A percentile compares a stretch with the other conserved stretches of the same genome.
Conservation (phyloP, 164 flowering plant genomes). For the Santalum album region DNA sequence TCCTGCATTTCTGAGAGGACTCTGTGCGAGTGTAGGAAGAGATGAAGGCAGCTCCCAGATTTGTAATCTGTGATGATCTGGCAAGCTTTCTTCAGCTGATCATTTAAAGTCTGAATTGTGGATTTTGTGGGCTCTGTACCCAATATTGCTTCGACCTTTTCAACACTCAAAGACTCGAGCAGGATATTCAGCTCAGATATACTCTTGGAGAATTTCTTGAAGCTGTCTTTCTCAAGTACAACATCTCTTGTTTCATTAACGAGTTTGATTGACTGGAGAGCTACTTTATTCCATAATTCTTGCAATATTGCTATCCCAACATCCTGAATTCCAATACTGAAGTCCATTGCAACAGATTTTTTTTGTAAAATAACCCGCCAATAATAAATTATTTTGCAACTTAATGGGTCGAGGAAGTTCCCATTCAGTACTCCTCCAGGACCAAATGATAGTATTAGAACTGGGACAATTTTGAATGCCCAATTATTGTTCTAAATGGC, state of each 20-base stretch:
- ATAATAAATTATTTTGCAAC: no score
- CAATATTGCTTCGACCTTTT: slow-evolving; percentile 6
- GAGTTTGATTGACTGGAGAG: slow-evolving; percentile 7
- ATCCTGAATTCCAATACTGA: slow-evolving; percentile 10
- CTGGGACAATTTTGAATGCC: no score
- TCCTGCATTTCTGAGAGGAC: slow-evolving; percentile 11
- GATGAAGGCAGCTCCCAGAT: slow-evolving; percentile 12
- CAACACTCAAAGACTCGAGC: slow-evolving; percentile 7
- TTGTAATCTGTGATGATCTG: slow-evolving; percentile 13
- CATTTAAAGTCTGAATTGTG: slow-evolving; percentile 4
- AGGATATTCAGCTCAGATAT: slow-evolving; percentile 11
- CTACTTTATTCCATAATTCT: slow-evolving; percentile 14
- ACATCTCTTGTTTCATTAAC: slow-evolving; percentile 13
- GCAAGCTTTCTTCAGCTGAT: slow-evolving; percentile 11
- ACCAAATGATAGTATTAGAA: no score
- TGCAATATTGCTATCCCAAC: slow-evolving; percentile 11
- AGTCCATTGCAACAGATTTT: no score
- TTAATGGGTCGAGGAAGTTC: no score
- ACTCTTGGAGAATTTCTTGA: slow-evolving; percentile 13
- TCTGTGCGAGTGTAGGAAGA: slow-evolving; percentile 10
- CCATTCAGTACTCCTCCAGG: no score
- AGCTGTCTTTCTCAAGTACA: slow-evolving; percentile 10
- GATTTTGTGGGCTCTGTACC: slow-evolving; percentile 6
- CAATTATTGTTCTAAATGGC: no score
- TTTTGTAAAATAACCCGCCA: no score